Base-by-base conservation (phyloP, 2,329 filamentous ascomycete species). In the Colletotrichum simmondsii region DNA sequence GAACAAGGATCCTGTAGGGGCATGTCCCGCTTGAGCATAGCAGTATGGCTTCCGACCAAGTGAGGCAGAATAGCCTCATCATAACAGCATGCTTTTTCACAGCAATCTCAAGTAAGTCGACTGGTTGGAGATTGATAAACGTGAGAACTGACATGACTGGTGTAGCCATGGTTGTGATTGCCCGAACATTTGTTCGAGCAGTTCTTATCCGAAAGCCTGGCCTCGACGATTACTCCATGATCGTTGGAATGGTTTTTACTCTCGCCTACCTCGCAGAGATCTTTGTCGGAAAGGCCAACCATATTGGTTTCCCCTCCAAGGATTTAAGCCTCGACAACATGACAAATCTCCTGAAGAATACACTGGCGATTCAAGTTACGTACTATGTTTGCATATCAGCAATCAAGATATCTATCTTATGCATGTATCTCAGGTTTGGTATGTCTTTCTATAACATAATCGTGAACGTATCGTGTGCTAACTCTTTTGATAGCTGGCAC, bases 391-490 rank as follows among this genome's bases (percentile, higher is more conserved):
- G 81, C 22, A 71, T 87, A 10, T 79, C 79, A 16, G 77, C 79
- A 22, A 81, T 86, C 62, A 87, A 87, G 74, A 77, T 81, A 0
- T 87, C 85, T 0, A 85, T 87, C 35, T 77, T 87, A 1, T 81
- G 81, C 71, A 86, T 86, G 69, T 87, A 87, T 61, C 80, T 87
- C 14, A 80, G 86, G 32, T 85, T 87, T 57, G 81, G 83, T 84
- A 79, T 46, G 78, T 76, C 5, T 10, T 11, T 16, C 35, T 37
- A 12, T 11, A 22, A 5, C 7, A 60, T 28, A 4, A 42, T n/a
- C 5, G 4, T 22, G 10, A 10, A 12, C 14, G 30, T n/a, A 3
- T 28, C 3, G 16, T 22, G 3, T 22, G 8, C 65, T 71, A 7
- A 74, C 57, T 2, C 10, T 1, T 3, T 2, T 53, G 70, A 0